Conservation (phyloP, 768 basidiomycete genomes). For the Hygrophorus pudorinus region DNA sequence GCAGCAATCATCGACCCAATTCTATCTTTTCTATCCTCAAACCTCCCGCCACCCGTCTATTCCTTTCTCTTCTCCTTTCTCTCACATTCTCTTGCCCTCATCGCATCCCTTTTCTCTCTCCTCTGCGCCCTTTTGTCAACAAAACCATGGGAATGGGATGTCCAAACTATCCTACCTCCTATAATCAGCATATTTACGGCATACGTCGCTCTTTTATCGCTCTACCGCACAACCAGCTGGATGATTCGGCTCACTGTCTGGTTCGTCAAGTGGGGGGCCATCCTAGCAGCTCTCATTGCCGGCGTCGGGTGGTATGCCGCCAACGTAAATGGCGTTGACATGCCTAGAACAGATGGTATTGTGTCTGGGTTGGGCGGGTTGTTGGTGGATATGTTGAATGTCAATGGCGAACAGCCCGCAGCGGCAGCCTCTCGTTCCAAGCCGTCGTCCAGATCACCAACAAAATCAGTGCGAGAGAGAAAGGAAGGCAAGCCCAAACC, state of each 20-base stretch:
- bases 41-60: conserved; percentile 48
- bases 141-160: conserved; percentile 53
- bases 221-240: conserved; percentile 75
- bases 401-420: conserved; percentile 18
- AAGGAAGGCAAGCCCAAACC: conserved; percentile 27
- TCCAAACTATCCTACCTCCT: conserved; percentile 61
- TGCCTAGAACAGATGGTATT: conserved; percentile 22
- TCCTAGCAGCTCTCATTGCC: conserved; percentile 46
- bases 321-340: conserved; percentile 20
- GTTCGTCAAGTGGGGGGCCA: conserved; percentile 69
- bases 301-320: conserved; percentile 46
- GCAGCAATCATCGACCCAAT: conserved; percentile 38
- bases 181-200: conserved; percentile 62
- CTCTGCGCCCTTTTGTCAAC: conserved; percentile 36
- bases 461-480: conserved; percentile 13
- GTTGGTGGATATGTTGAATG: conserved; percentile 35
- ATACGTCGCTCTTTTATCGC: conserved; percentile 65
- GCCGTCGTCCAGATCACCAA: conserved; percentile 13
- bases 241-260: conserved; percentile 55
- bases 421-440: too few relatives aligned
- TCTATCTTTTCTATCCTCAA: conserved; percentile 42
- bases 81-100: conserved; percentile 41
- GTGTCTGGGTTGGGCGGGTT: conserved; percentile 29
- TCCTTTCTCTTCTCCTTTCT: conserved; percentile 38
- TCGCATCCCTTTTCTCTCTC: conserved; percentile 39